These are phyloP conservation scores for Monosporozyma servazzii DNA, from an alignment of 805 yeast genomes.

Conservation along the genomic window DNA sequence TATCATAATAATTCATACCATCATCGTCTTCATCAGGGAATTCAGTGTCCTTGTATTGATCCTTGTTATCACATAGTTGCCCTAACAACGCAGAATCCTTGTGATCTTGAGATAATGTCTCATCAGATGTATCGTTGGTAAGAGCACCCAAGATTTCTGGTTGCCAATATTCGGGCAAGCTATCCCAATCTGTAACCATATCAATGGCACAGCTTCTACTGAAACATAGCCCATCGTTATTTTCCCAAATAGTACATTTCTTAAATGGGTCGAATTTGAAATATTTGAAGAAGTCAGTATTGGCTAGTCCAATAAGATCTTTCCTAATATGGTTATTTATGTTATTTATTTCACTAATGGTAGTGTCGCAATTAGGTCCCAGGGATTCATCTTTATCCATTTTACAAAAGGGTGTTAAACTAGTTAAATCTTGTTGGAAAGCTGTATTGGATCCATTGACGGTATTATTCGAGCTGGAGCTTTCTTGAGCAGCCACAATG, in stretches of 20 bases:
- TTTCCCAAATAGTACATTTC: conserved; percentile 81
- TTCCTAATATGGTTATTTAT: conserved; percentile 48
- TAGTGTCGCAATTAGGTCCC: conserved; percentile 32
- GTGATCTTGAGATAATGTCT: conserved; percentile 24
- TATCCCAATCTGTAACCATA: conserved; percentile 62
- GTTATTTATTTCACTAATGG: conserved; percentile 41
- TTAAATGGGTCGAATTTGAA: conserved; percentile 77
- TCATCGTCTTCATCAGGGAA: conserved; percentile 14
- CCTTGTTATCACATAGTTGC: conserved; percentile 29
- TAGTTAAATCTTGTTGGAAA: conserved; percentile 1
- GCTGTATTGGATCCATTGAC: not conserved
- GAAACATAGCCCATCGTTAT: conserved; percentile 69
- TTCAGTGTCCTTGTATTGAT: conserved; percentile 4
- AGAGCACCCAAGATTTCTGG: conserved; percentile 51
- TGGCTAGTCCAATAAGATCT: conserved; percentile 46
- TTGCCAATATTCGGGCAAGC: conserved; percentile 62
- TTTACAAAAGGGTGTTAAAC: conserved; percentile 24
- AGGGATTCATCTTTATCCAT: conserved; percentile 26
- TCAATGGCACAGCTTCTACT: conserved; percentile 87
- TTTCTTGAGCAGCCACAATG: not conserved
- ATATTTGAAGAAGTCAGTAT: conserved; percentile 76
- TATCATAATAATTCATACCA: conserved; percentile 60
- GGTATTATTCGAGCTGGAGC: not conserved
- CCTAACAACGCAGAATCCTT: conserved; percentile 31
- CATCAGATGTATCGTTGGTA: conserved; percentile 22